phyloP scores from a whole-genome alignment of 495 filamentous ascomycete genomes.

The Hypoxylon cercidicola region DNA sequence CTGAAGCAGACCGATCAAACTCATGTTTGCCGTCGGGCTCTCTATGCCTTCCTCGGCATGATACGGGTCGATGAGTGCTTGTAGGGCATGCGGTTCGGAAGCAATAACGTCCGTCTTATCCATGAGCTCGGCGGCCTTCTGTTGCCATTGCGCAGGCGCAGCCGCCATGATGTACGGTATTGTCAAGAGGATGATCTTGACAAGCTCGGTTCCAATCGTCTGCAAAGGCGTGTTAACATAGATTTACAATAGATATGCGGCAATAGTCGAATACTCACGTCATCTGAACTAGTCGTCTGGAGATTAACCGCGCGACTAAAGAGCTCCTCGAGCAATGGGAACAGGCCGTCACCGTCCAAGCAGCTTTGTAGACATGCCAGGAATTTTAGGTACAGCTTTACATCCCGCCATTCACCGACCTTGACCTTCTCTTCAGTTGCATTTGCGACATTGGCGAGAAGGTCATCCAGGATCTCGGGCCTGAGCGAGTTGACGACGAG shows the following conservation, averaged over 20 bases:
- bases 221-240: slow-evolving; percentile 35
- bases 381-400: slow-evolving; percentile 90
- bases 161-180: slow-evolving; percentile 90
- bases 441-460: slow-evolving; percentile 68
- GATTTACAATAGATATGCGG: neutral
- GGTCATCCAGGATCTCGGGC: slow-evolving; percentile 73
- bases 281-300: slow-evolving; percentile 89
- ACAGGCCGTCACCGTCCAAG: slow-evolving; percentile 86
- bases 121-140: slow-evolving; percentile 79
- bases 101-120: slow-evolving; percentile 94
- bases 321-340: slow-evolving; percentile 82
- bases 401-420: slow-evolving; percentile 83
- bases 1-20: slow-evolving; percentile 85
- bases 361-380: slow-evolving; percentile 82
- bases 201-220: slow-evolving; percentile 87
- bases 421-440: slow-evolving; percentile 70
- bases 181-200: slow-evolving; percentile 93
- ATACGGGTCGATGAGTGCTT: slow-evolving; percentile 86
- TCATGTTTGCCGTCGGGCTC: slow-evolving; percentile 56
- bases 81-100: slow-evolving; percentile 80
- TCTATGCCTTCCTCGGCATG: slow-evolving; percentile 61
- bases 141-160: slow-evolving; percentile 68
- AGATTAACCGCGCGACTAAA: slow-evolving; percentile 86
- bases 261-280: slow-evolving; percentile 67
- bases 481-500: slow-evolving; percentile 79